A percentile compares a stretch with the other conserved stretches of the same genome.
Evolutionary conservation across 2,329 filamentous ascomycete genomes (phyloP).

Genomic region (Harringtonia aguacate): DNA sequence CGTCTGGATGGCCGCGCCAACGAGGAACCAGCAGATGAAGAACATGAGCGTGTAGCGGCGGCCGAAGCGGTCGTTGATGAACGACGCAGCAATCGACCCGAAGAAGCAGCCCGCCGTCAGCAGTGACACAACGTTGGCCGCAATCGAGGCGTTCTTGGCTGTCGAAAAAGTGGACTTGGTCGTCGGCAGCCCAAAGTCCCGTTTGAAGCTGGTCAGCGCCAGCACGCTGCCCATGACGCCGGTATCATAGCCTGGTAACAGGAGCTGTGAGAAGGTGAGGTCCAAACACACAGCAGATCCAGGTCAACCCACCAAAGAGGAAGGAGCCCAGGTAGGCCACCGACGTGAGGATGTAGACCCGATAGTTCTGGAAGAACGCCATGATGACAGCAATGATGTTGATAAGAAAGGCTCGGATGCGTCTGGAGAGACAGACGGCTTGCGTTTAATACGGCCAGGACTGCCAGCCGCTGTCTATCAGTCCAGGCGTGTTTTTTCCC

Average conservation of each 20-base stretch:
- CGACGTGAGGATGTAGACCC: conserved; percentile 1
- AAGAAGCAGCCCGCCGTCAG: conserved; percentile 3
- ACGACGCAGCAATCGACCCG: neutral
- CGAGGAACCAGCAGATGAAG: conserved; percentile 2
- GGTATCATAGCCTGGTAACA: conserved; percentile 1
- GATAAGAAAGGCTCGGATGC: too few species aligned
- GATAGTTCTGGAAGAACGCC: neutral
- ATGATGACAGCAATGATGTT: neutral
- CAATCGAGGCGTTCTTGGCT: conserved; percentile 31
- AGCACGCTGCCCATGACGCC: conserved; percentile 4
- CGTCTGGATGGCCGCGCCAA: conserved; percentile 5
- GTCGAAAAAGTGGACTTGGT: conserved; percentile 31
- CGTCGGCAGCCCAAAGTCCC: conserved; percentile 3
- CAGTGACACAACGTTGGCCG: conserved; percentile 1
- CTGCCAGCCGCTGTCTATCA: too few species aligned
- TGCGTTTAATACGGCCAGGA: too few species aligned
- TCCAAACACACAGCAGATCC: too few species aligned
- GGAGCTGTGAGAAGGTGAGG: too few species aligned
- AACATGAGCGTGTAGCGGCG: conserved; percentile 4
- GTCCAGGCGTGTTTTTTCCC: too few species aligned
- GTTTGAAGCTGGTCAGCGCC: neutral
- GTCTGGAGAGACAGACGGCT: too few species aligned
- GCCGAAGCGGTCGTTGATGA: conserved; percentile 3
- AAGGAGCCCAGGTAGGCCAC: conserved; percentile 2
- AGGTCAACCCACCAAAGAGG: neutral